Evolutionary conservation across 2,329 filamentous ascomycete genomes (phyloP).

Genomic region (Colletotrichum chlorophyti): DNA sequence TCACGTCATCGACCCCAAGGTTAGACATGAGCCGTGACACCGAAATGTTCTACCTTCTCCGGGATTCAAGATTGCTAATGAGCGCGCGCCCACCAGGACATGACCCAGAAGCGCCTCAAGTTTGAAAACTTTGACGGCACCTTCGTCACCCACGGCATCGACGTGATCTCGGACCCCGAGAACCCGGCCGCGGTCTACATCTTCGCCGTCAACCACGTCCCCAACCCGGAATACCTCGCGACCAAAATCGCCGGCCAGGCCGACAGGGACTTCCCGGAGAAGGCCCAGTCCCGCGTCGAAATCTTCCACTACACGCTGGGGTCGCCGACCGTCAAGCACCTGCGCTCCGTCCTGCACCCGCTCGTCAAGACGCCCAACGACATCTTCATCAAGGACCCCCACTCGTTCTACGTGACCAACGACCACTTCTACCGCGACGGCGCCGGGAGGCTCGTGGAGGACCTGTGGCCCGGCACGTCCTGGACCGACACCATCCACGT

Average conservation of each 20-base stretch:
- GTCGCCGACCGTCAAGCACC: slow-evolving; percentile 47
- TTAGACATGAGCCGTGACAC: slow-evolving; percentile 36
- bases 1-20: slow-evolving; percentile 60
- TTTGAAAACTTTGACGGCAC: slow-evolving; percentile 59
- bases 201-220: slow-evolving; percentile 65
- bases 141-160: slow-evolving; percentile 67
- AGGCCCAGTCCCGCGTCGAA: slow-evolving; percentile 60
- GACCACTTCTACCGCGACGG: slow-evolving; percentile 63
- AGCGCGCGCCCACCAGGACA: too few relatives aligned
- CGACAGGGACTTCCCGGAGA: slow-evolving; percentile 35
- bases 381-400: slow-evolving; percentile 53
- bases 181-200: slow-evolving; percentile 58
- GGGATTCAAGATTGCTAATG: too few relatives aligned
- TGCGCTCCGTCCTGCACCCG: slow-evolving; percentile 60
- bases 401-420: slow-evolving; percentile 64
- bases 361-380: slow-evolving; percentile 66
- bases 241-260: slow-evolving; percentile 39
- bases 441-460: slow-evolving; percentile 52
- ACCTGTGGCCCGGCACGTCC: slow-evolving; percentile 43
- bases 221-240: slow-evolving; percentile 44
- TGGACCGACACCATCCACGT: slow-evolving; percentile 58
- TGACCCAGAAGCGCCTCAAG: slow-evolving; percentile 41
- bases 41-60: too few relatives aligned
- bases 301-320: slow-evolving; percentile 47
- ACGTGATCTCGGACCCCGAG: slow-evolving; percentile 59